Base-by-base conservation (phyloP, 176 grass and related monocot species). In the Luzula sylvatica region DNA sequence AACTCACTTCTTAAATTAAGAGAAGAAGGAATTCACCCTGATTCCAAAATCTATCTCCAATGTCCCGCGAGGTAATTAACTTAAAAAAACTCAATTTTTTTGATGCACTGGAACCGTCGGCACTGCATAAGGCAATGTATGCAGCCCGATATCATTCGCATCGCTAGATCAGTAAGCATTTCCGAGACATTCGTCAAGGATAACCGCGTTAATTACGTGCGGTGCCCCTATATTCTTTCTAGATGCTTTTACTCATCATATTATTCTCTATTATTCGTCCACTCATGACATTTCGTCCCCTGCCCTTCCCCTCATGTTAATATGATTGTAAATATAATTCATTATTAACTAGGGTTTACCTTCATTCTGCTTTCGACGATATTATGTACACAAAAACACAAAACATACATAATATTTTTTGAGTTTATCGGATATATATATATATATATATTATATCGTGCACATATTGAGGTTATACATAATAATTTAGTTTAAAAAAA, bases 11-110 rank as follows among this genome's bases (percentile, higher is more conserved):
- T 98, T 52, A 74, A 74, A 16, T 77, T 90, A 42, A 84, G 89
- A 65, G 92, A 98, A 75, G 92, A 98, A 78, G 92, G 85, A 21
- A 73, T 98, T 65, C 92, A 98, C 51, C 92, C 92, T 65, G 92
- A 98, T 68, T 90, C 89, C 65, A 79, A 85, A 63, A 82, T 98
- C 71, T 98, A 86, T 62, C 70, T 98, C 39, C 92, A 98, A 69
- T 98, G 81, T 60, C 81, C 90, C 61, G 89, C 80, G 67, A 98
- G 92, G 92, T 98, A 74, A n/a, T 14, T 61, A 61, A 15, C 50
- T 39, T n/a, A n/a, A n/a, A n/a, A n/a, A n/a, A n/a, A n/a, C n/a
- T 3, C 8, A 39, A 1, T 72, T 83, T 20, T 67, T 79, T 46
- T 79, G 90, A 85, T 32, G 65, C 81, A 24, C 50, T 98, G 52